Evolutionary conservation across 2,329 filamentous ascomycete species (phyloP).

Genomic region (Claviceps africana): DNA sequence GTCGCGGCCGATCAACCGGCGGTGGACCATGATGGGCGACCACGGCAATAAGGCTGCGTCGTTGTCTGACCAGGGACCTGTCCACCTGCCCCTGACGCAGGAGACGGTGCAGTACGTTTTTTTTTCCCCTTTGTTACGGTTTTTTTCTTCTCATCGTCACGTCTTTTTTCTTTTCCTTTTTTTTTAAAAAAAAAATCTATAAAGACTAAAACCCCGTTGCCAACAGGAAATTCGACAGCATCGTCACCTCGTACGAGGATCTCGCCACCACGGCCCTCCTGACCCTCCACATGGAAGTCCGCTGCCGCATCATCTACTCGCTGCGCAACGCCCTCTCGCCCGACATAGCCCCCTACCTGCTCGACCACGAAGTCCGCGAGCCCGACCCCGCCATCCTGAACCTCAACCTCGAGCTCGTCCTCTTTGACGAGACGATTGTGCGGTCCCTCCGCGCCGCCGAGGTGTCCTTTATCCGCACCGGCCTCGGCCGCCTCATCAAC

Average conservation of each 20-base stretch:
- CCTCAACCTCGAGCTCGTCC: constrained; percentile 72
- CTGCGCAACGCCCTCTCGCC: constrained; percentile 50
- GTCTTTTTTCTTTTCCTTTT: neutral
- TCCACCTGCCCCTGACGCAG: constrained; percentile 76
- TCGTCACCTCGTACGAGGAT: constrained; percentile 68
- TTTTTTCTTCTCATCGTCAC: too few relatives aligned
- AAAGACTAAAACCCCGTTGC: constrained; percentile 1
- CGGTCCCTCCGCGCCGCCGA: constrained; percentile 59
- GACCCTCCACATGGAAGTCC: constrained; percentile 77
- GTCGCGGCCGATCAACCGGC: constrained; percentile 47
- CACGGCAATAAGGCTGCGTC: constrained; percentile 37
- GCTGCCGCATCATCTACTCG: constrained; percentile 73
- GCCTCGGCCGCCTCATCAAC: constrained; percentile 67
- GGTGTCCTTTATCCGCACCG: constrained; percentile 59
- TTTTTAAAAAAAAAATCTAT: too few relatives aligned
- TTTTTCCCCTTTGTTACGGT: too few relatives aligned
- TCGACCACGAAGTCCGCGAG: constrained; percentile 59
- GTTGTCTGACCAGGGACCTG: constrained; percentile 45
- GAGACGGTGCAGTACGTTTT: constrained; percentile 65
- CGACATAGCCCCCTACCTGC: constrained; percentile 45
- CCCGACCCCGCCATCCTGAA: constrained; percentile 69
- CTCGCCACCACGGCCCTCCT: constrained; percentile 67
- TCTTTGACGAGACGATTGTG: constrained; percentile 71
- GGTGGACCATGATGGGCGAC: constrained; percentile 72
- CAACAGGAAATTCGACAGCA: constrained; percentile 65